Evolutionary conservation across 176 grass and related monocot genomes (phyloP), one percentile per base, ranked within the genome.

Genomic region (Oryza nivara): DNA sequence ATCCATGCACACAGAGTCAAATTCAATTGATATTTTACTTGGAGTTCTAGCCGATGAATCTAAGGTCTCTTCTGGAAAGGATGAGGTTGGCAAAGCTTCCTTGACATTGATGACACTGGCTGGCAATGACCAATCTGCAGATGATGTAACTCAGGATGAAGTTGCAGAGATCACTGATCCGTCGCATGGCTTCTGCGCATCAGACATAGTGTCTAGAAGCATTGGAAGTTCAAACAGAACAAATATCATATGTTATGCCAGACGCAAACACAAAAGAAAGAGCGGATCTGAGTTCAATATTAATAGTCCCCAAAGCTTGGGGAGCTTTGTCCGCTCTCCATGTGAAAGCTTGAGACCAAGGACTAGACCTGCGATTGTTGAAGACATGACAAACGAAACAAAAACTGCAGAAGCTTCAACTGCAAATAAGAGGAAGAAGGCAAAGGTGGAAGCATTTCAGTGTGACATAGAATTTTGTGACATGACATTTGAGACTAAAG

Each of bases 271-370:
- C 13, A 92, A 90, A 84, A 88, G 93, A 84, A 88, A 86, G 72
- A 72, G 64, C 40, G 72, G 63, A 69, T 65, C 68, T 0, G 36
- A 64, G 63, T 32, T 65, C 36, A 70, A 73, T 25, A 67, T 38
- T 30, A 72, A 41, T 38, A 83, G 44, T 45, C 52, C 72, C 40
- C 64, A 74, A 64, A 89, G 60, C 71, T 9, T 28, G 36, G 80
- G 67, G 73, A 84, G 72, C 72, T 99, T 96, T 87, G 58, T 84
- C 19, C 91, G 93, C 9, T 84, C 93, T 26, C 96, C 96, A 1
- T 99, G 91, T 67, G 96, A 99, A 76, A 92, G 93, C 51, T 82
- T 99, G 78, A 92, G 93, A 69, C 93, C 96, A 17, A 91, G 89
- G 76, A 71, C 60, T 73, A 80, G 68, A 56, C 65, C 85, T 71